Percentiles rank a stretch among this genome's conserved stretches.
Evolutionary conservation across 208 protist genomes (phyloP).

Genomic region (Leishmania tarentolae): DNA sequence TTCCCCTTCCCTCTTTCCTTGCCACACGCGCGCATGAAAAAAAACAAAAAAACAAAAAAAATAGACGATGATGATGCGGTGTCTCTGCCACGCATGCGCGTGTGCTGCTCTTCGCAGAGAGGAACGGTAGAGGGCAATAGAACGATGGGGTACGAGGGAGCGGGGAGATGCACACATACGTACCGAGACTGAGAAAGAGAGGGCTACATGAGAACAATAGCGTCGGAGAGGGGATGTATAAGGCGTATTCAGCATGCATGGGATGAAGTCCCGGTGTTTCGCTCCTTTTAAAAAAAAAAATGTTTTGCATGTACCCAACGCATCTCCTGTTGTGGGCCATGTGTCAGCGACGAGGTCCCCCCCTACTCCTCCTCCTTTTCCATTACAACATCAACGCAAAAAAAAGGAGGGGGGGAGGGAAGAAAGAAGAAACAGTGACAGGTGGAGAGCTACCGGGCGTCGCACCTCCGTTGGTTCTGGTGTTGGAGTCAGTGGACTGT

Average conservation of each 20-base stretch:
- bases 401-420: neutral
- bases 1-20: neutral
- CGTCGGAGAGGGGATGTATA: neutral
- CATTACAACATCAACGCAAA: neutral
- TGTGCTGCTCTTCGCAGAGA: neutral
- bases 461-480: neutral
- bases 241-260: neutral
- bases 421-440: slow-evolving; percentile 9
- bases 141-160: neutral
- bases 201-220: neutral
- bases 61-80: neutral
- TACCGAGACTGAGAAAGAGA: neutral
- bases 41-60: neutral
- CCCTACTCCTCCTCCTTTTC: neutral
- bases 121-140: neutral
- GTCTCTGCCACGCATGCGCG: too few species aligned
- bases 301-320: too few species aligned
- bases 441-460: neutral
- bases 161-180: neutral
- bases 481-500: neutral
- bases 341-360: neutral
- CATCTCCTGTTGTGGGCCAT: too few species aligned
- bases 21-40: neutral
- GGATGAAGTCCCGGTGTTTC: neutral
- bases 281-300: too few species aligned